phyloP scores from a whole-genome alignment of 1,284 basidiomycete species.

The Lentinula novae-zelandiae region DNA sequence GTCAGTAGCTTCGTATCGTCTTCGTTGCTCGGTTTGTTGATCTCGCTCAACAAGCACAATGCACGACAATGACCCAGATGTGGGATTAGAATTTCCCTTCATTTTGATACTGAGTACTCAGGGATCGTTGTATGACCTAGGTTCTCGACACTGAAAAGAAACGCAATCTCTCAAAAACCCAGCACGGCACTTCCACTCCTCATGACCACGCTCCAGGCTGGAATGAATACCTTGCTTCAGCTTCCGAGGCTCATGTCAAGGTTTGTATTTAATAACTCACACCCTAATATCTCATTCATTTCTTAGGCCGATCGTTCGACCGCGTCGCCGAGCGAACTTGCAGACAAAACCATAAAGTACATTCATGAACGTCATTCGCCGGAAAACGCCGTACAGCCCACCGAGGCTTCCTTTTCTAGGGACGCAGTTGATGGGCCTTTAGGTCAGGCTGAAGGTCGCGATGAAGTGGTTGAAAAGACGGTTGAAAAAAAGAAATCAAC shows the following conservation, averaged over 20 bases:
- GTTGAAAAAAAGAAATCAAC: constrained; percentile 17
- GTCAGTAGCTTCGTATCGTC: not conserved
- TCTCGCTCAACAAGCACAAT: constrained; percentile 47
- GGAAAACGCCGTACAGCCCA: constrained; percentile 27
- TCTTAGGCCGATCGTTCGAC: constrained; percentile 37
- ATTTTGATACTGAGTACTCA: too few species aligned
- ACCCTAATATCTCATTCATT: not conserved
- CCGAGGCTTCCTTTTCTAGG: constrained; percentile 29
- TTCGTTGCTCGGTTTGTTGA: not conserved
- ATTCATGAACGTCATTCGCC: constrained; percentile 30
- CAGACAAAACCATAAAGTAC: constrained; percentile 35
- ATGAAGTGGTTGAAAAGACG: constrained; percentile 16
- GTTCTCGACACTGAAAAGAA: constrained; percentile 55
- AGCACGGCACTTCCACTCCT: constrained; percentile 50
- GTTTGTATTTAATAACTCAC: constrained; percentile 27
- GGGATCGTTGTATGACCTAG: constrained; percentile 23
- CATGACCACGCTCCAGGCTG: constrained; percentile 65
- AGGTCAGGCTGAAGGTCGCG: constrained; percentile 8
- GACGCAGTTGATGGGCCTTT: constrained; percentile 26
- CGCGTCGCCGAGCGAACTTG: constrained; percentile 25
- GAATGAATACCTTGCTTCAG: constrained; percentile 67
- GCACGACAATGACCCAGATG: constrained; percentile 61
- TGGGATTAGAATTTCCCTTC: constrained; percentile 21
- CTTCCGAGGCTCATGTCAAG: constrained; percentile 70
- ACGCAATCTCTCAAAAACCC: constrained; percentile 44